These are phyloP conservation scores for Tulasnella sp. DNA, from an alignment of 768 basidiomycete genomes.

Conservation along the genomic window DNA sequence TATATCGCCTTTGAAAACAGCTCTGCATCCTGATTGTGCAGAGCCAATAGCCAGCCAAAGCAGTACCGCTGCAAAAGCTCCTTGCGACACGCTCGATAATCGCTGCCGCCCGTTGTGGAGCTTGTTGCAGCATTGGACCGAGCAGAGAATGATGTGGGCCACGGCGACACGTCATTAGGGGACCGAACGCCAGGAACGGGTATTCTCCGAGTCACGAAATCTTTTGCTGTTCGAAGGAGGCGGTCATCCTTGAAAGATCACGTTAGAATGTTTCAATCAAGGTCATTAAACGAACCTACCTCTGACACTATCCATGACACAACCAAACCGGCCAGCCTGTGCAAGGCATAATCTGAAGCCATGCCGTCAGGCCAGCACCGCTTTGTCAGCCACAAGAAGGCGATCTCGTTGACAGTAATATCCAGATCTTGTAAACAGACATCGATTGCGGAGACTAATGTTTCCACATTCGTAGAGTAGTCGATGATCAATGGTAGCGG, in stretches of 20 bases:
- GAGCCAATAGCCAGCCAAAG: conserved; percentile 53
- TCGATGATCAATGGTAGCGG: conserved; percentile 63
- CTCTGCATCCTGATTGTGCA: conserved; percentile 49
- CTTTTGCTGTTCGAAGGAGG: conserved; percentile 53
- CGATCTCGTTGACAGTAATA: conserved; percentile 62
- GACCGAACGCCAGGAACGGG: conserved; percentile 54
- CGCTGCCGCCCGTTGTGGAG: conserved; percentile 37
- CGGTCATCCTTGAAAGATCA: conserved; percentile 43
- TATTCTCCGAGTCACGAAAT: conserved; percentile 48
- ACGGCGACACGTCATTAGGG: conserved; percentile 34
- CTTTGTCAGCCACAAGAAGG: conserved; percentile 53
- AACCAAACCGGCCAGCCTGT: conserved; percentile 45
- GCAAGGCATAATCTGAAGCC: conserved; percentile 58
- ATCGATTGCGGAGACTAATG: conserved; percentile 58
- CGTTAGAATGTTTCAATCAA: neutral
- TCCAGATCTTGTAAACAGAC: conserved; percentile 58
- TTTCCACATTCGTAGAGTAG: conserved; percentile 59
- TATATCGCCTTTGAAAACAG: conserved; percentile 45
- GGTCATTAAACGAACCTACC: conserved; percentile 30
- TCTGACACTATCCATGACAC: conserved; percentile 64
- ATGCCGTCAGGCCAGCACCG: conserved; percentile 67
- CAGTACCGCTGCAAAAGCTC: conserved; percentile 46
- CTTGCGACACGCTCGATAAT: conserved; percentile 53
- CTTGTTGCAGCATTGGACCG: neutral
- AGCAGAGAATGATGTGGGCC: conserved; percentile 35